Evolutionary conservation across 2,329 filamentous ascomycete species (phyloP), one percentile per base, ranked within the genome.

Genomic region (Thelonectria blattea): DNA sequence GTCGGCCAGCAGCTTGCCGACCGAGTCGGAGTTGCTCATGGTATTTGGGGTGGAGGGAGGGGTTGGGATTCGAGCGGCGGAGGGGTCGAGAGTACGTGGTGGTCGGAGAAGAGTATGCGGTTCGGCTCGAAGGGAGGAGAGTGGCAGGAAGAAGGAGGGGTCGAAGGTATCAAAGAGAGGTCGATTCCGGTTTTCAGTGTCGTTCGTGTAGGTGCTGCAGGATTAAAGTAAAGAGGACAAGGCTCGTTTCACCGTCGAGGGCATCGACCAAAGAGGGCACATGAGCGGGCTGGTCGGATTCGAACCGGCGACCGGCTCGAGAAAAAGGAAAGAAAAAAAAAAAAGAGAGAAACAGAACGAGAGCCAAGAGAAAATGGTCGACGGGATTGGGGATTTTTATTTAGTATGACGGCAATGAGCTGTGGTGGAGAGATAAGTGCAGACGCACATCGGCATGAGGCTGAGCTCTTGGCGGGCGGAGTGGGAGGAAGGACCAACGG

Each of bases 1-100:
- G 74, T 78, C 78, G 70, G 84, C 84, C 72, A 87, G 81, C 70
- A 86, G 79, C 65, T 81, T 80, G 69, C 85, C 85, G 71, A 87
- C 83, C 51, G 83, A 83, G 72, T 85, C 81, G 71, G 75, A 71
- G 72, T 74, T 79, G 68, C 69, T 71, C 74, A 74, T 76, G 66
- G 65, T 73, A 24, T 24, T 70, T 46, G 64, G 63, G 48, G 45
- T 61, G 63, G 22, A 22, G 57, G 42, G 50, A 42, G 34, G 39
- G 34, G 17, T 34, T 41, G 59, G 61, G 60, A 47, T 50, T 32
- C 20, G 46, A 32, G 32, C 12, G 47, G 47, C 27, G 27, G 27
- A 30, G 27, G 27, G 27, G 8, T 30, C 27, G 27, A 30, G 57
- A 34, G 57, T 54, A 58, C 59, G 61, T 60, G 14, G 61, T 61